phyloP scores from a whole-genome alignment of 495 filamentous ascomycete genomes.

The Bombardia bombarda region DNA sequence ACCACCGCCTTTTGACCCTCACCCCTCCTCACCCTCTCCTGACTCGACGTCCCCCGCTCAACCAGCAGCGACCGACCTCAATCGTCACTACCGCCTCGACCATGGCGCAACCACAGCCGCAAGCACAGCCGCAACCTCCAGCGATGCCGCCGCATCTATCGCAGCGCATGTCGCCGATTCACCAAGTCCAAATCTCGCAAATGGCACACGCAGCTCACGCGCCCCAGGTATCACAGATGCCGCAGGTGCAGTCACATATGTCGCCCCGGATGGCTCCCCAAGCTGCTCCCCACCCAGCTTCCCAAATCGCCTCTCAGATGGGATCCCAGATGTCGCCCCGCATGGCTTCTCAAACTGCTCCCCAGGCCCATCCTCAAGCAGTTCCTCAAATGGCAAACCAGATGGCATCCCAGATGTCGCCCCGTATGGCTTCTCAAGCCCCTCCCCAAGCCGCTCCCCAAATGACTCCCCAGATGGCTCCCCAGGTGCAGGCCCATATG shows the following conservation, averaged over 20 bases:
- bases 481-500: background rate
- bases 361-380: too few species aligned
- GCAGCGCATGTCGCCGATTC: too few species aligned
- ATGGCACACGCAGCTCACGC: constrained; percentile 37
- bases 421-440: too few species aligned
- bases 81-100: constrained; percentile 4
- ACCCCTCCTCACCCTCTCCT: background rate
- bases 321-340: too few species aligned
- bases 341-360: too few species aligned
- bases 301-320: too few species aligned
- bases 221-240: constrained; percentile 8
- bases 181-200: constrained; percentile 24
- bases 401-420: constrained; percentile 6
- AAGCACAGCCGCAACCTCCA: constrained; percentile 40
- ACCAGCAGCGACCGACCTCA: background rate
- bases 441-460: constrained; percentile 7
- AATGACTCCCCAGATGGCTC: constrained; percentile 6
- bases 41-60: background rate
- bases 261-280: constrained; percentile 5
- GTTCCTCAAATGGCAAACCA: too few species aligned
- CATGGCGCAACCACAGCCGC: constrained; percentile 62
- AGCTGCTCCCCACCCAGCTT: too few species aligned
- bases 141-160: constrained; percentile 7
- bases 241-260: constrained; percentile 8
- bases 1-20: background rate